phyloP scores from a whole-genome alignment of 1,284 basidiomycete genomes.

The Ceratobasidium sp. region DNA sequence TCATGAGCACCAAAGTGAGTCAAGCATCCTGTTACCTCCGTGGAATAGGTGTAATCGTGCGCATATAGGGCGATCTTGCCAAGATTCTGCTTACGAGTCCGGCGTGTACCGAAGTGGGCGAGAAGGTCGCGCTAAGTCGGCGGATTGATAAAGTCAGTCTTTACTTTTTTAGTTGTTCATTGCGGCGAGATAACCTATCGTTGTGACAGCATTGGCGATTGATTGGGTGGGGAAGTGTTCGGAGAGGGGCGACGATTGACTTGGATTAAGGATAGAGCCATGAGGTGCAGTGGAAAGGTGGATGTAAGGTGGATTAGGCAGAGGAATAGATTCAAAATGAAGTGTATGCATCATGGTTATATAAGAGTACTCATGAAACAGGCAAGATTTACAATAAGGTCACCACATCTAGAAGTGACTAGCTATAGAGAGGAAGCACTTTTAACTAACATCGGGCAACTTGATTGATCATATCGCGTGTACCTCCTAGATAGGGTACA shows the following conservation, averaged over 20 bases:
- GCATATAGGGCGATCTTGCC: conserved; percentile 78
- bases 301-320: no score
- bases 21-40: no score
- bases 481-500: no score
- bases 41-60: not conserved
- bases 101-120: conserved; percentile 92
- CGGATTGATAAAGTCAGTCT: conserved; percentile 95
- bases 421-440: no score
- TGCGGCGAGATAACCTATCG: not conserved
- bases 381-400: no score
- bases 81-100: conserved; percentile 93
- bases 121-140: conserved; percentile 93
- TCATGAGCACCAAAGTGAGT: conserved; percentile 82
- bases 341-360: no score
- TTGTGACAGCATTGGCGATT: conserved; percentile 75
- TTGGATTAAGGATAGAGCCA: conserved; percentile 40
- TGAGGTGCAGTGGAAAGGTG: no score
- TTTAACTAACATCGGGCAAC: no score
- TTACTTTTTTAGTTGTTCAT: not conserved
- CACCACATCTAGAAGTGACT: no score
- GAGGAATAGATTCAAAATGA: no score
- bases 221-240: conserved; percentile 77
- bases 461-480: no score
- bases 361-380: no score
- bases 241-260: conserved; percentile 69